Evolutionary conservation across 371 early-diverging fungal genomes (phyloP), one percentile per base, ranked within the genome.

Genomic region (Batrachochytrium dendrobatidis): DNA sequence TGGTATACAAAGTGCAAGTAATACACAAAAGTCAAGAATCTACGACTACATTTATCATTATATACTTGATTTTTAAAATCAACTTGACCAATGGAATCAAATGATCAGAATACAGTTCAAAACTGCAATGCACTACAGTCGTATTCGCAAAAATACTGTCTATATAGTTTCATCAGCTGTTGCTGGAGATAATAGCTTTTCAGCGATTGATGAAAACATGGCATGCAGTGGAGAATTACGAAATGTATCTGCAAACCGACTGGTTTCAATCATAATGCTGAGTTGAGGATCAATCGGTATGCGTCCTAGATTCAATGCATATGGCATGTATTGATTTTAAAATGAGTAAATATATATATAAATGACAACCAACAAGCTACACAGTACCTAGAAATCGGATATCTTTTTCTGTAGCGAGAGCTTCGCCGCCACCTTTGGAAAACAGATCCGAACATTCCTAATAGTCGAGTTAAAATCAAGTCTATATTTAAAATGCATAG

Each of bases 361-460:
- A n/a, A n/a, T n/a, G n/a, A n/a, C n/a, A n/a, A n/a, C n/a, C n/a
- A n/a, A n/a, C n/a, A n/a, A n/a, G n/a, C n/a, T n/a, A n/a, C n/a
- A n/a, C n/a, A n/a, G 17, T 34, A 51, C 69, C 94, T 39, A 92
- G 70, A 60, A 91, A 91, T 20, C 77, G 81, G 17, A 94, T 71
- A 0, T 72, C 76, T 63, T 85, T 87, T 55, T 94, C 88, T 33
- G 82, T 75, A 0, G 94, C 90, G 82, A 94, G 80, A 2, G 84
- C 77, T 63, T 92, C 89, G 29, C 94, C 96, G 49, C 95, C 95
- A 48, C 95, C 95, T 3, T 89, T 83, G 20, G 94, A 91, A 73
- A 95, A 95, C 53, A 95, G 69, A 69, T 91, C 89, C 22, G 90
- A 89, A 71, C 94, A 93, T 67, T 93, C 93, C 80, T 87, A 43